Evolutionary conservation across 306 rosid species (phyloP).

Genomic region (Vachellia pachyceras): DNA sequence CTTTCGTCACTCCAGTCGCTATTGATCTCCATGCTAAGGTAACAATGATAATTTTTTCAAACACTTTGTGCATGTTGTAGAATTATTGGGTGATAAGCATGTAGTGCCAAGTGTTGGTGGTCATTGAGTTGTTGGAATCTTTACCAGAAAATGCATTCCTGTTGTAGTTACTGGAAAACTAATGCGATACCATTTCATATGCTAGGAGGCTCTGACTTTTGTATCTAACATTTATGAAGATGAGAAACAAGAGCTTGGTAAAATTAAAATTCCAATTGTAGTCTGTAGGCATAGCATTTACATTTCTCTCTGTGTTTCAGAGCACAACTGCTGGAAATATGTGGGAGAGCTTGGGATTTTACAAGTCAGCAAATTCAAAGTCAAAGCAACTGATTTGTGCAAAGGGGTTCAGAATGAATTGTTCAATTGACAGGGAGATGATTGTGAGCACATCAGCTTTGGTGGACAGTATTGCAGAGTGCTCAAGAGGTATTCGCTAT

Average conservation of each 20-base stretch:
- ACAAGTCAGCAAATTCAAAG: conserved; percentile 34
- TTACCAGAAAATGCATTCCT: background rate
- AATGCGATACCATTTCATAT: background rate
- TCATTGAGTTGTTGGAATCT: background rate
- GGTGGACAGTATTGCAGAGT: conserved; percentile 47
- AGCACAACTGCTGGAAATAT: conserved; percentile 43
- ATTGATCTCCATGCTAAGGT: conserved; percentile 47
- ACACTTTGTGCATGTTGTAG: background rate
- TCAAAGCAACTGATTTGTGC: conserved; percentile 35
- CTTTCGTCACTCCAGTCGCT: conserved; percentile 29
- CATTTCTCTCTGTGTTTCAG: conserved; percentile 46
- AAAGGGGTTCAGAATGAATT: conserved; percentile 54
- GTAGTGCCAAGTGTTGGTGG: background rate
- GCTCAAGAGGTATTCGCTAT: conserved; percentile 52
- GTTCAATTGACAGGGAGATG: conserved; percentile 66
- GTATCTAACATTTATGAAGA: background rate
- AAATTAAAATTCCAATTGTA: conserved; percentile 24
- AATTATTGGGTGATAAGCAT: background rate
- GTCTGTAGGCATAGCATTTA: conserved; percentile 11
- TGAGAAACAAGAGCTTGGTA: conserved; percentile 4
- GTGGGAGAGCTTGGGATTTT: conserved; percentile 50
- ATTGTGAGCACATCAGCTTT: conserved; percentile 57
- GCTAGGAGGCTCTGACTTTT: conserved; percentile 27
- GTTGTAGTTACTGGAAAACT: background rate
- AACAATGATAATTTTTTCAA: background rate